These are phyloP conservation scores for Aristolochia californica DNA, from an alignment of 164 flowering plant genomes.

Conservation along the genomic window DNA sequence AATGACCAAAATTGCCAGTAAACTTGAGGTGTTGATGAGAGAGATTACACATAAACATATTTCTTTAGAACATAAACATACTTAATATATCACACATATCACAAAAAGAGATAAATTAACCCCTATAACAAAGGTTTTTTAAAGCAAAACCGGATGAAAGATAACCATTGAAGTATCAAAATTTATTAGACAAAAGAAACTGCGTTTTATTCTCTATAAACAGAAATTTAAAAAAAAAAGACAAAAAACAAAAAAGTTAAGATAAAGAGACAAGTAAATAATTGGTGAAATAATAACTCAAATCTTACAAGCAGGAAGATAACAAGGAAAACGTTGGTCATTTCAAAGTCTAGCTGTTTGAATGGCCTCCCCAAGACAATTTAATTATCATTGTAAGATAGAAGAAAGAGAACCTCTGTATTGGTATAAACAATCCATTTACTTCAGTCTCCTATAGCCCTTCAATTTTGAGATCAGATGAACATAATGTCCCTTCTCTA, in stretches of 20 bases:
- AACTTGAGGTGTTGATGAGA: neutral
- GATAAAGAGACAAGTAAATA: neutral
- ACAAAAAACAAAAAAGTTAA: neutral
- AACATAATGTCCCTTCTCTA: slow-evolving; percentile 52
- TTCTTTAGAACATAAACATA: no score
- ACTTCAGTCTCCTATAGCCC: slow-evolving; percentile 39
- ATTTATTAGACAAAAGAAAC: neutral
- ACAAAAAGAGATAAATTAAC: neutral
- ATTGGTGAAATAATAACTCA: no score
- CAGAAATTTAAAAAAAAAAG: neutral
- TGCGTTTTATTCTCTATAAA: neutral
- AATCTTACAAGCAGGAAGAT: no score
- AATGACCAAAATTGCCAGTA: neutral
- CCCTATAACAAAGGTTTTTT: neutral
- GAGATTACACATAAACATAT: no score
- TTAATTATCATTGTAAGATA: no score
- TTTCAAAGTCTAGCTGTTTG: no score
- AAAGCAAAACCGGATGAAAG: neutral
- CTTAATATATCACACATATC: no score
- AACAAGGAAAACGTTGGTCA: no score
- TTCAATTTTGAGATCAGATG: slow-evolving; percentile 46
- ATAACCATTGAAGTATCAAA: neutral
- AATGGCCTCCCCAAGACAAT: no score
- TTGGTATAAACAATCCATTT: neutral
- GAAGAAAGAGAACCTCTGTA: no score